phyloP scores from a whole-genome alignment of 2,329 filamentous ascomycete genomes.

The Verticillium albo-atrum region DNA sequence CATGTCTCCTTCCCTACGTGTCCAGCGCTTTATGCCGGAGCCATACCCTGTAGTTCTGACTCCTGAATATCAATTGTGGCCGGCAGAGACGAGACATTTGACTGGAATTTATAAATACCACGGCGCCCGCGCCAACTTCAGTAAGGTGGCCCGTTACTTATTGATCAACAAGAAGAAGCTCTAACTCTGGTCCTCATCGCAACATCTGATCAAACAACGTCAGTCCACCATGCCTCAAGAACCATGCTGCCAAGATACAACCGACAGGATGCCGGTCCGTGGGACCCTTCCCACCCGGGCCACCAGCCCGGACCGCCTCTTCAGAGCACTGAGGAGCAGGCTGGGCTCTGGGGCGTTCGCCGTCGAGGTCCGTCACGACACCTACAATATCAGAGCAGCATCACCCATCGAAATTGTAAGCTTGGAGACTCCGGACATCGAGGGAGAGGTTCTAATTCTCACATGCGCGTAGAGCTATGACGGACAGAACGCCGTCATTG shows the following conservation, averaged over 20 bases:
- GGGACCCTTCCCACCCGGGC: background rate
- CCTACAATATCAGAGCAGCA: background rate
- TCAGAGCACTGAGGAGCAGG: background rate
- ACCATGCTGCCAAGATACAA: background rate
- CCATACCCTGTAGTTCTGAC: background rate
- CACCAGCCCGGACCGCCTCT: background rate
- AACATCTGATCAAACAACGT: background rate
- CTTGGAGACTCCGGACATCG: background rate
- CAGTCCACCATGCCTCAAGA: background rate
- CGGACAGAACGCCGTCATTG: background rate
- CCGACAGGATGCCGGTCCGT: background rate
- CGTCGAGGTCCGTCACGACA: background rate
- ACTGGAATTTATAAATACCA: too few relatives aligned
- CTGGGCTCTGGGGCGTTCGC: background rate
- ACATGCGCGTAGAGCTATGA: background rate
- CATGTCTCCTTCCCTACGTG: background rate
- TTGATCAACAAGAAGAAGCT: too few relatives aligned
- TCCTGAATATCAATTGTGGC: background rate
- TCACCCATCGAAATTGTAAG: background rate
- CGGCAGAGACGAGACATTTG: too few relatives aligned
- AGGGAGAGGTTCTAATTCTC: background rate
- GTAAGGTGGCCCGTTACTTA: too few relatives aligned
- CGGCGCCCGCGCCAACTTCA: too few relatives aligned
- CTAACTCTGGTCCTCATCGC: background rate
- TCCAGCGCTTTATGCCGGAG: background rate